These are phyloP conservation scores for Stemphylium vesicarium DNA, from an alignment of 2,329 filamentous ascomycete species.

Conservation along the genomic window DNA sequence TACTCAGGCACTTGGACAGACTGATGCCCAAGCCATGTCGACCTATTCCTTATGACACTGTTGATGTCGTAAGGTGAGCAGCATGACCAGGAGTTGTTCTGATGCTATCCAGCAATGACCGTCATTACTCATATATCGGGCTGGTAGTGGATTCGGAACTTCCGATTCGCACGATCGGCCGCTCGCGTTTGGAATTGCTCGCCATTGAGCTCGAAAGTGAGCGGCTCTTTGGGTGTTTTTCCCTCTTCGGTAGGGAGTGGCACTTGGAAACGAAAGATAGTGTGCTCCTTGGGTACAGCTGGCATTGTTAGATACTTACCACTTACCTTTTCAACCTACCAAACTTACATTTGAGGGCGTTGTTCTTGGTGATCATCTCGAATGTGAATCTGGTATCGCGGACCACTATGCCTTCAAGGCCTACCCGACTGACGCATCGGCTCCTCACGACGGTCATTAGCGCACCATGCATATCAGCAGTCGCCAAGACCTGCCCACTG, in stretches of 20 bases:
- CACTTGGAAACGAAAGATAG: conserved; percentile 79
- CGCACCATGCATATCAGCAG: conserved; percentile 91
- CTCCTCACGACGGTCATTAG: conserved; percentile 82
- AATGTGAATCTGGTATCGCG: conserved; percentile 87
- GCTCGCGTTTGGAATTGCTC: conserved; percentile 85
- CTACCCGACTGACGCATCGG: conserved; percentile 79
- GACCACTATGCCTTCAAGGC: conserved; percentile 83
- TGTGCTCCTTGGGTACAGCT: conserved; percentile 87
- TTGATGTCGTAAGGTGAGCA: too few relatives aligned
- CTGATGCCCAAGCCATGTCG: too few relatives aligned
- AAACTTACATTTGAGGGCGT: conserved; percentile 70
- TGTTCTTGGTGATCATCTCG: conserved; percentile 76
- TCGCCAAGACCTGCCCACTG: conserved; percentile 75
- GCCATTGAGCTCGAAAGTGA: conserved; percentile 86
- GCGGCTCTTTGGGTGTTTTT: conserved; percentile 47
- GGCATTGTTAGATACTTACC: conserved; percentile 16
- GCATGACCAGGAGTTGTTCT: background rate
- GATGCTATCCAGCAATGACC: background rate
- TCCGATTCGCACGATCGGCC: conserved; percentile 84
- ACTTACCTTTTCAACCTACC: conserved; percentile 13
- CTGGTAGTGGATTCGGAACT: conserved; percentile 86
- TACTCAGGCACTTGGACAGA: too few relatives aligned
- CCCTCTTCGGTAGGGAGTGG: conserved; percentile 51
- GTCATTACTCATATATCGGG: conserved; percentile 66
- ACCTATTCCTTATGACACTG: too few relatives aligned